These are phyloP conservation scores for Candida chauliodis DNA, from an alignment of 805 yeast genomes.

Conservation along the genomic window DNA sequence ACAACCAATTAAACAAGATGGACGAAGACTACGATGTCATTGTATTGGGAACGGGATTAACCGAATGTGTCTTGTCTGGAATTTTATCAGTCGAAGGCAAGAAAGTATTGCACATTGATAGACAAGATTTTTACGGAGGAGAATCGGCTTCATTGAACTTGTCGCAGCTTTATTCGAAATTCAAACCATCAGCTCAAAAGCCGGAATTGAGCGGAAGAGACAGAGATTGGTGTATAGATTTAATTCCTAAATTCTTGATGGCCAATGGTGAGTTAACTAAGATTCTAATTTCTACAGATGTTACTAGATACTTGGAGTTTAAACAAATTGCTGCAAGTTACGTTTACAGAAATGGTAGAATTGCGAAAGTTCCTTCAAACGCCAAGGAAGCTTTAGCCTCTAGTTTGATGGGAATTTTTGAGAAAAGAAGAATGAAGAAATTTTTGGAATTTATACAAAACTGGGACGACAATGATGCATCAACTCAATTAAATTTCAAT, in stretches of 20 bases:
- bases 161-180: constrained; percentile 68
- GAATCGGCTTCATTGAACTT: constrained; percentile 83
- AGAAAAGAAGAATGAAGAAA: constrained; percentile 90
- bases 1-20: constrained; percentile 43
- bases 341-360: constrained; percentile 84
- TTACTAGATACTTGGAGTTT: constrained; percentile 92
- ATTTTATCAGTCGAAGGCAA: constrained; percentile 95
- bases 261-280: constrained; percentile 96
- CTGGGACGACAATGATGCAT: constrained; percentile 71
- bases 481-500: constrained; percentile 83
- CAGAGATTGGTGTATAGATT: constrained; percentile 96
- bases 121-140: constrained; percentile 95
- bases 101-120: constrained; percentile 93
- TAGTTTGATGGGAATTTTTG: constrained; percentile 92
- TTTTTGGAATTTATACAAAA: constrained; percentile 84
- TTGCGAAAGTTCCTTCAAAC: constrained; percentile 92
- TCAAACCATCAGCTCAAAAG: constrained; percentile 70
- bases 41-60: constrained; percentile 91
- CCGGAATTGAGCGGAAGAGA: constrained; percentile 82
- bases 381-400: constrained; percentile 89
- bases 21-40: constrained; percentile 97
- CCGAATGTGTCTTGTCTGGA: constrained; percentile 95
- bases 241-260: constrained; percentile 96
- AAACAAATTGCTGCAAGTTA: constrained; percentile 95
- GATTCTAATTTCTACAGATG: constrained; percentile 92